Evolutionary conservation across 208 protist species (phyloP), one percentile per base, ranked within the genome.

Genomic region (Naegleria fowleri): DNA sequence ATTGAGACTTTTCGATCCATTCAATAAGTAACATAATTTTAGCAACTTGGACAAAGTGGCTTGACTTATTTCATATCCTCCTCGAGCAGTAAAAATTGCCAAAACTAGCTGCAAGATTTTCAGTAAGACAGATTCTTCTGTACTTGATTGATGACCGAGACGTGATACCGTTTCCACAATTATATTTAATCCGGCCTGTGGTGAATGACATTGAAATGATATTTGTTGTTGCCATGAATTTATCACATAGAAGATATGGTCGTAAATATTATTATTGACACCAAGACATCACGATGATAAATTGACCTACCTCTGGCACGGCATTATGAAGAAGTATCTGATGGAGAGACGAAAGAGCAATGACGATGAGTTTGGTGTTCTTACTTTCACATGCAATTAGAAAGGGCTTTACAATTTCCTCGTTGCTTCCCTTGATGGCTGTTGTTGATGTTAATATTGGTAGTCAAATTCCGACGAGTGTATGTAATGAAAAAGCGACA

Each of bases 371-470:
- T 67, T 89, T 89, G 19, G 86, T 58, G 5, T 39, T 67, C 67
- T 89, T 89, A 2, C 48, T 89, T 89, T 89, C 86, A 40, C 86
- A 89, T n/a, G 48, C 41, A 4, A 89, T n/a, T 25, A 89, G 51
- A 40, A 89, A 89, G 39, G 86, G 86, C 40, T 89, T 89, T 41
- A 67, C 41, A 22, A 89, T 67, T 41, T 89, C 86, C 6, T 67
- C 86, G 25, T 33, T 67, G 29, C 36, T 52, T 22, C 48, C 16
- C n/a, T 79, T 79, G n/a, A 79, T 79, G 0, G 41, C 48, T 67
- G 19, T 22, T 52, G 40, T 25, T 51, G 38, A 87, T 87, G 39
- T n/a, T n/a, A n/a, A n/a, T n/a, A n/a, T n/a, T n/a, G n/a, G n/a
- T n/a, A n/a, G n/a, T n/a, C n/a, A n/a, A n/a, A 48, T 48, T 48